Evolutionary conservation across 805 yeast genomes (phyloP), one percentile per base, ranked within the genome.

Genomic region (Teunomyces pallodes): DNA sequence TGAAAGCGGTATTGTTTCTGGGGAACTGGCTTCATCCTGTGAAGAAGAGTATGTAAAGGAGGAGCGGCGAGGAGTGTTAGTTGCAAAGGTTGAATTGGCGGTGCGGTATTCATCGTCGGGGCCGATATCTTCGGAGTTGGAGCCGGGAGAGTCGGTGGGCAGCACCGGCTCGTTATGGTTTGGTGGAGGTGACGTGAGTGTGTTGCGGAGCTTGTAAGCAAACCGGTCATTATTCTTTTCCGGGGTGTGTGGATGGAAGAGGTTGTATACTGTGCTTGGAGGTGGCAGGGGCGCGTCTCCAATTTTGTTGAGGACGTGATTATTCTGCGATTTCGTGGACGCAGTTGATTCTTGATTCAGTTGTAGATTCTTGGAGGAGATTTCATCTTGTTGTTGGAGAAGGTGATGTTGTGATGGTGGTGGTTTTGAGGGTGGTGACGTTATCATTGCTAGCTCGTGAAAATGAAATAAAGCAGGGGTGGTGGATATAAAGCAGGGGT

Each of bases 1-100:
- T 3, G 73, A 67, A 20, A 63, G 58, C 9, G 70, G 65, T 10
- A 53, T 47, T 10, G 38, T 46, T n/a, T 48, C 48, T 47, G 42
- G 42, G 24, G 50, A 26, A 41, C 43, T 17, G 12, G 30, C 9
- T 20, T 13, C 41, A 20, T 28, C 17, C 13, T n/a, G 41, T 8
- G 38, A 20, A 12, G 47, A 38, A n/a, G 35, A 46, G 36, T 48
- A 48, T 20, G 50, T 47, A 33, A 44, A 41, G 9, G 50, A 33
- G 24, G 29, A 39, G 35, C 42, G 42, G n/a, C 40, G 31, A 29
- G 43, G 20, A 4, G 27, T n/a, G 29, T 26, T 12, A 4, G 17
- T 7, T 7, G 17, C 30, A 36, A 17, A 29, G 17, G 29, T 17
- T 27, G 30, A 38, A 14, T 14, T 36, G 42, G 35, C 28, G 13